phyloP scores from a whole-genome alignment of 768 basidiomycete species.

The Lactarius evosmus region DNA sequence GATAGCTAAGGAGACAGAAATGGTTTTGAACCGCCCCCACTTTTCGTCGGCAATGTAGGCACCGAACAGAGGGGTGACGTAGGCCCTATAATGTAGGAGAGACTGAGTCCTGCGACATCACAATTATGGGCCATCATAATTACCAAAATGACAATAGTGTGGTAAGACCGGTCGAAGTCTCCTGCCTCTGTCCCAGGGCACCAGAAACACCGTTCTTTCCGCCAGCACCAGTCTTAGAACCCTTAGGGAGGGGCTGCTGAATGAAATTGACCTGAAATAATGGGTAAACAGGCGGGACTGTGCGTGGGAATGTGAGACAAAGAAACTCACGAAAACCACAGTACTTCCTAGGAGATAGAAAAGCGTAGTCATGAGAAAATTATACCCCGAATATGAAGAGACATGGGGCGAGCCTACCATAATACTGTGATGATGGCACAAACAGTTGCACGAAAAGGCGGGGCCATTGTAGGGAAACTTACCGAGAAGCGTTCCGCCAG shows the following conservation, averaged over 20 bases:
- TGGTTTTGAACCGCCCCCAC: slow-evolving; percentile 42
- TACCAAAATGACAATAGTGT: slow-evolving; percentile 33
- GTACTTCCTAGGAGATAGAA: slow-evolving; percentile 19
- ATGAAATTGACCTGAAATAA: slow-evolving; percentile 31
- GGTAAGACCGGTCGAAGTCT: slow-evolving; percentile 30
- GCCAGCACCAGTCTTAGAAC: slow-evolving; percentile 30
- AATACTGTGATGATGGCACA: slow-evolving; percentile 17
- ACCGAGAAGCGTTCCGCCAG: slow-evolving; percentile 34
- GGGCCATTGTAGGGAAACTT: background rate
- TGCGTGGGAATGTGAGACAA: background rate
- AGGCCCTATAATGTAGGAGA: slow-evolving; percentile 26
- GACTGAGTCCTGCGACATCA: background rate
- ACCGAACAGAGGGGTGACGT: slow-evolving; percentile 38
- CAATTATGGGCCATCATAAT: slow-evolving; percentile 16
- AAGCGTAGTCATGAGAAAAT: background rate
- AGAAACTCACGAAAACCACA: slow-evolving; percentile 21
- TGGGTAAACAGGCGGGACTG: background rate
- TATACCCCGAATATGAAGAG: background rate
- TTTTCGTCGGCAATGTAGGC: slow-evolving; percentile 43
- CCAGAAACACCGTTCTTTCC: slow-evolving; percentile 28
- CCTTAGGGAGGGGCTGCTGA: slow-evolving; percentile 30
- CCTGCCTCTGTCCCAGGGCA: slow-evolving; percentile 30
- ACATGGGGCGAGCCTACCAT: slow-evolving; percentile 14
- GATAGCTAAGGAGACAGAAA: slow-evolving; percentile 37
- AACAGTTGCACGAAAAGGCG: slow-evolving; percentile 2